Evolutionary conservation across 1,284 basidiomycete species (phyloP).

Genomic region (Ustilago xerochloae): DNA sequence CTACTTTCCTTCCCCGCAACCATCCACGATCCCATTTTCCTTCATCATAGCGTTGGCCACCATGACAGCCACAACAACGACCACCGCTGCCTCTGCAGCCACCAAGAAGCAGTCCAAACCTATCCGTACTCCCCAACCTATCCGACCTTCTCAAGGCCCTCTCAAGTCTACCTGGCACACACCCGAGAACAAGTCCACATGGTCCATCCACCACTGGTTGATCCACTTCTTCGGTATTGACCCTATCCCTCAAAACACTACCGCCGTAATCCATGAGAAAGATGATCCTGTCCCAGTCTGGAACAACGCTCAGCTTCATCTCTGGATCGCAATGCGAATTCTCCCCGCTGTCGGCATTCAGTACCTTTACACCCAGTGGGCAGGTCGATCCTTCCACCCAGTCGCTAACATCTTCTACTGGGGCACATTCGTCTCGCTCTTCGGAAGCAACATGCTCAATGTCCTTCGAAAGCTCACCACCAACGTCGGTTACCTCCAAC

Average conservation of each 20-base stretch:
- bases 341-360: constrained; percentile 50
- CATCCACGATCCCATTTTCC: not conserved
- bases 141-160: constrained; percentile 41
- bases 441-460: constrained; percentile 38
- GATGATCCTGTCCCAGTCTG: constrained; percentile 47
- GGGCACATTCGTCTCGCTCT: constrained; percentile 31
- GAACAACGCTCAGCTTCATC: constrained; percentile 46
- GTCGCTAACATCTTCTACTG: constrained; percentile 45
- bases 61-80: constrained; percentile 26
- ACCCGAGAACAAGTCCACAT: constrained; percentile 11
- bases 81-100: constrained; percentile 6
- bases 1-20: not conserved
- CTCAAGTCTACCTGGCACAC: constrained; percentile 47
- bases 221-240: constrained; percentile 29
- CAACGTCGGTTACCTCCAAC: constrained; percentile 58
- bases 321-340: constrained; percentile 45
- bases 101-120: constrained; percentile 24
- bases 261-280: constrained; percentile 30
- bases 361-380: constrained; percentile 38
- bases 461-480: constrained; percentile 21
- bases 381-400: constrained; percentile 52
- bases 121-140: constrained; percentile 22
- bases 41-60: not conserved
- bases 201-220: constrained; percentile 28
- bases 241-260: constrained; percentile 28